Base-by-base conservation (phyloP, 495 filamentous ascomycete species). In the Penicillium simplicissimum region DNA sequence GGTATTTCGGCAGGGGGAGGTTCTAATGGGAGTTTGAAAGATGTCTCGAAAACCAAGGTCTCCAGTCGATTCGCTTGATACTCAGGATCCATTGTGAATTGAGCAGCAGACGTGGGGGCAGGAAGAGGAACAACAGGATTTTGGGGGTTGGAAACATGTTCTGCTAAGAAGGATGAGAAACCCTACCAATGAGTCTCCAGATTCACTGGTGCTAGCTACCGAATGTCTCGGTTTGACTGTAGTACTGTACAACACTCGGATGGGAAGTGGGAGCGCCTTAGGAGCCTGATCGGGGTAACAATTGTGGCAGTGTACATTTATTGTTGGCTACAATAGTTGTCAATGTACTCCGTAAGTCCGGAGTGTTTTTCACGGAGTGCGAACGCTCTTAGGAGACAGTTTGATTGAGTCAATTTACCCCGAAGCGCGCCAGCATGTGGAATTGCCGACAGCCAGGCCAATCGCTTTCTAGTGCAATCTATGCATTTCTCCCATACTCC, bases 11-110 rank as follows among this genome's bases (percentile, higher is more conserved):
- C 36, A 34, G 23, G 35, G 13, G 57, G 28, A 31, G 17, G 57
- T 42, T 17, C 40, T 42, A n/a, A n/a, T n/a, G n/a, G n/a, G n/a
- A n/a, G n/a, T n/a, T n/a, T n/a, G n/a, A n/a, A n/a, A n/a, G n/a
- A n/a, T 15, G 35, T 42, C 47, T 40, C 21, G 48, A 60, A 54
- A 38, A 38, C 49, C 49, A 54, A 59, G 37, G 23, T 42, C 5
- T 19, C 38, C 5, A 31, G 28, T 31, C 28, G 4, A 31, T 31
- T 7, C 6, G 28, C 0, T 31, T 31, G 28, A 31, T 31, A 31
- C 28, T 31, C 4, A 31, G 6, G 28, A 4, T 31, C 28, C 28
- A 31, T 31, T 31, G 28, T 31, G 28, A 31, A 7, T 31, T n/a
- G n/a, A 4, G 6, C 28, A 31, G 9, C 19, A 45, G n/a, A 19